These are phyloP conservation scores for Neckera pumila DNA, from an alignment of 225 moss, liverwort and hornwort genomes.

Conservation along the genomic window DNA sequence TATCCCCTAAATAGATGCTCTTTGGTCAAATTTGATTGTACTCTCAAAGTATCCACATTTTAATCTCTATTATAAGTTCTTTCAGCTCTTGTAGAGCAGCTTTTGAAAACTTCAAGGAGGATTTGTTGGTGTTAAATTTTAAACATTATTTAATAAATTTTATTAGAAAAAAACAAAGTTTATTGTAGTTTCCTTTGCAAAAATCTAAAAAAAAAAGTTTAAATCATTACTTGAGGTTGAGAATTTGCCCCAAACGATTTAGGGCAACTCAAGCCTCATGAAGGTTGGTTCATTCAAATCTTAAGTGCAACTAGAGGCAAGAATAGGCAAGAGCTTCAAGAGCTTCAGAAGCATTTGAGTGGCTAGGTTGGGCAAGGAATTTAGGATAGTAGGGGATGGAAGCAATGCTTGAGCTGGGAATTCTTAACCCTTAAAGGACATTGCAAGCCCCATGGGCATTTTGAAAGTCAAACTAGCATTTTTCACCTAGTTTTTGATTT, in stretches of 20 bases:
- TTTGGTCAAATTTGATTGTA: background rate
- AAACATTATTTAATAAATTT: background rate
- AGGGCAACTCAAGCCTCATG: background rate
- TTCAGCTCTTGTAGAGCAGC: rapidly evolving
- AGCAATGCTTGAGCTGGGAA: rapidly evolving
- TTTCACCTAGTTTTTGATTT: no score
- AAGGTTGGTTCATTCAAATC: background rate
- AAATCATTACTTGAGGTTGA: no score
- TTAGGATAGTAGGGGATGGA: background rate
- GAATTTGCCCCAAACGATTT: rapidly evolving
- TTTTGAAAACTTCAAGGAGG: background rate
- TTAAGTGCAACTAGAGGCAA: background rate
- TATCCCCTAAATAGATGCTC: background rate
- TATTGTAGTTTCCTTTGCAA: no score
- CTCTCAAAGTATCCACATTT: background rate
- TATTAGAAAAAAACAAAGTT: rapidly evolving
- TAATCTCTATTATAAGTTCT: background rate
- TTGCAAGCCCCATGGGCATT: no score
- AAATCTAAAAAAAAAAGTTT: no score
- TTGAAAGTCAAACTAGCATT: no score
- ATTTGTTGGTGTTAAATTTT: background rate
- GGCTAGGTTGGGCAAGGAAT: rapidly evolving
- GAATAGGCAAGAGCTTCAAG: rapidly evolving
- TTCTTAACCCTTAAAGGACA: no score
- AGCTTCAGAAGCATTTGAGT: background rate